phyloP scores from a whole-genome alignment of 129 eudicot genomes.

The carrot (Daucus carota) region DH1_v3.0 NC_030385.2:29557001-29557500 shows the following conservation, averaged over 20 bases:
- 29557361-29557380: not conserved
- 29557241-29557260: constrained; percentile 71
- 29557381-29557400: not conserved
- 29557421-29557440: not conserved
- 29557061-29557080: not conserved
- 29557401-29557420: not conserved
- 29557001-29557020: no score
- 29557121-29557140: constrained; percentile 91
- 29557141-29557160: constrained; percentile 64
- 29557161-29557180: constrained; percentile 57
- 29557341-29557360: no score
- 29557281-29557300: constrained; percentile 57
- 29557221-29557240: constrained; percentile 86
- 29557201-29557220: constrained; percentile 68
- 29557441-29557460: no score
- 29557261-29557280: constrained; percentile 70
- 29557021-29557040: no score
- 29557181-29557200: constrained; percentile 50
- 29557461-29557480: not conserved
- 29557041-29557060: no score
- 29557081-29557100: constrained; percentile 47
- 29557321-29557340: not conserved
- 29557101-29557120: constrained; percentile 86
- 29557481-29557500: not conserved
- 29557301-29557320: constrained; percentile 38